These are phyloP conservation scores for Saccharomycopsis schoenii DNA, from an alignment of 805 yeast genomes.

Conservation along the genomic window DNA sequence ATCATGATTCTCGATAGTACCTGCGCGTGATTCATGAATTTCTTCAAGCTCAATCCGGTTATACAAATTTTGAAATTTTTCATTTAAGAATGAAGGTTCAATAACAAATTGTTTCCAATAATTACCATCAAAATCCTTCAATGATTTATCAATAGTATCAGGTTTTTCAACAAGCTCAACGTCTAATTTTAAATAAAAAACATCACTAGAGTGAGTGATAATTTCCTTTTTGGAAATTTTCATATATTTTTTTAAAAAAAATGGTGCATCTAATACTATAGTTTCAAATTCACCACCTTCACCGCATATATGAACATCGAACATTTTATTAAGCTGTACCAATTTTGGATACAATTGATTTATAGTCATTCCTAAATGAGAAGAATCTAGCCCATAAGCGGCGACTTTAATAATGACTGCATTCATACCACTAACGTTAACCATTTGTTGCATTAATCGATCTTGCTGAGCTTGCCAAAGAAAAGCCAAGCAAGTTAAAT, in stretches of 20 bases:
- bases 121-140: background rate
- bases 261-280: conserved; percentile 82
- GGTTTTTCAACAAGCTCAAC: conserved; percentile 32
- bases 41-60: background rate
- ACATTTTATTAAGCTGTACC: conserved; percentile 44
- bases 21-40: background rate
- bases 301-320: conserved; percentile 90
- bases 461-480: conserved; percentile 86
- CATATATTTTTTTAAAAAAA: conserved; percentile 49
- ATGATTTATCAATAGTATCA: conserved; percentile 19
- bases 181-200: conserved; percentile 48
- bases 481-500: conserved; percentile 60
- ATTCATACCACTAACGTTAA: conserved; percentile 34
- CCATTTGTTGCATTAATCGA: conserved; percentile 63
- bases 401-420: conserved; percentile 90
- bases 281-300: conserved; percentile 99
- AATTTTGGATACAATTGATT: conserved; percentile 52
- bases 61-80: conserved; percentile 30
- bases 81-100: conserved; percentile 29
- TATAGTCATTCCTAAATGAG: conserved; percentile 61
- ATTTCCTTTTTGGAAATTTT: conserved; percentile 32
- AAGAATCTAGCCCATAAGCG: conserved; percentile 66
- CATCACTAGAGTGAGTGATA: conserved; percentile 53
- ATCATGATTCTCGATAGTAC: background rate
- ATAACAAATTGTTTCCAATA: conserved; percentile 6